phyloP scores from a whole-genome alignment of 73 alveolate genomes.

The Tetrahymena elliotti region DNA sequence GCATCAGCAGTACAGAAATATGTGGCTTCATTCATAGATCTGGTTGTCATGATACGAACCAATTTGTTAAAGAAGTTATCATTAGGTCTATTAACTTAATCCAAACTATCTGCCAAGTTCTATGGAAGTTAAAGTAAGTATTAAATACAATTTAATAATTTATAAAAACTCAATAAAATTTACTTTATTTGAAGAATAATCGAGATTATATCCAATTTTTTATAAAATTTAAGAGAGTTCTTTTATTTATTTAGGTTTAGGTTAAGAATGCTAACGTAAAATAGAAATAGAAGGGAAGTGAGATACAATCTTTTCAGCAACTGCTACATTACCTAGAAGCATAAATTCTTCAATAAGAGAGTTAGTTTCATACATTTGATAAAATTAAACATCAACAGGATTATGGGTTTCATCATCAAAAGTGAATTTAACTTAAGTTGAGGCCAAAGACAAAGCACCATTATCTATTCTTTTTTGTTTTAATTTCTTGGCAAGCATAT shows the following conservation, averaged over 20 bases:
- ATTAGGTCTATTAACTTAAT: constrained; percentile 62
- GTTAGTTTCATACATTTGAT: constrained; percentile 75
- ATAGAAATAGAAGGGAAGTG: constrained; percentile 67
- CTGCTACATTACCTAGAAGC: constrained; percentile 96
- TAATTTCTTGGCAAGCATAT: constrained; percentile 61
- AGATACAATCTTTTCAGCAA: constrained; percentile 70
- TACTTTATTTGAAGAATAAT: not conserved
- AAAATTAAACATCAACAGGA: constrained; percentile 85
- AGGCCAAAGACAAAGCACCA: constrained; percentile 95
- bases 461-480: constrained; percentile 73
- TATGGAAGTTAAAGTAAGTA: constrained; percentile 60
- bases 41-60: constrained; percentile 81
- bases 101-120: constrained; percentile 61
- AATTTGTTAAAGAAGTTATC: constrained; percentile 87
- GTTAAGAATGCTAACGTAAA: constrained; percentile 78
- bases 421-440: constrained; percentile 91
- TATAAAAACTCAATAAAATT: not conserved
- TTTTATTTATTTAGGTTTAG: constrained; percentile 63
- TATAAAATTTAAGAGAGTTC: constrained; percentile 54
- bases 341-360: constrained; percentile 95
- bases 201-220: constrained; percentile 47
- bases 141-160: constrained; percentile 3
- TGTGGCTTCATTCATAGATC: constrained; percentile 86
- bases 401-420: constrained; percentile 86
- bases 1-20: constrained; percentile 96